These are phyloP conservation scores for Secale cereale DNA, from an alignment of 176 grass and related monocot species.

Conservation along the genomic window DNA sequence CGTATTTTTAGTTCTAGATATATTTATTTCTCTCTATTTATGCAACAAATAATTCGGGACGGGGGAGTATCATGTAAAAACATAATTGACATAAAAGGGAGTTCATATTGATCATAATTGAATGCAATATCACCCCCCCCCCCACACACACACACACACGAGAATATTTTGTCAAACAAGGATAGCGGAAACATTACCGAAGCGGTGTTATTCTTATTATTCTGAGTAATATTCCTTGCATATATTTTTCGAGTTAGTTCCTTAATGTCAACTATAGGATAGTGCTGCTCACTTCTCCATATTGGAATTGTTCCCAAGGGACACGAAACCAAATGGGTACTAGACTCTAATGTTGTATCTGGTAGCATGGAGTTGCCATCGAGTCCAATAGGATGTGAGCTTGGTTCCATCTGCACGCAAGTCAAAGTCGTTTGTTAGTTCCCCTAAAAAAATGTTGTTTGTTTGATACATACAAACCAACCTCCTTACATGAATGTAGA, in stretches of 20 bases:
- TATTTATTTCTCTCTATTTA: no score
- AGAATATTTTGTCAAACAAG: not conserved
- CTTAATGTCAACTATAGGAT: not conserved
- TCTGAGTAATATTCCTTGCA: not conserved
- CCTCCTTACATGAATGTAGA: not conserved
- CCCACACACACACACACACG: no score
- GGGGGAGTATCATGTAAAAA: not conserved
- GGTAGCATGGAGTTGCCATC: not conserved
- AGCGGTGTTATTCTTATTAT: not conserved
- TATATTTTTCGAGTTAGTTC: not conserved
- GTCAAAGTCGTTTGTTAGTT: not conserved
- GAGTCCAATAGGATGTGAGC: not conserved
- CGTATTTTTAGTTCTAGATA: not conserved
- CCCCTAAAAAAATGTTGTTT: no score
- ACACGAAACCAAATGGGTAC: not conserved
- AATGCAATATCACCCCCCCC: not conserved
- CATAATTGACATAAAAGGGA: not conserved
- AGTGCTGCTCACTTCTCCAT: not conserved
- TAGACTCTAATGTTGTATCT: not conserved
- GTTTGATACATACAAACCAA: not conserved
- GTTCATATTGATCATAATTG: not conserved
- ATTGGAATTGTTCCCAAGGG: slow-evolving; percentile 3
- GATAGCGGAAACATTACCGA: not conserved
- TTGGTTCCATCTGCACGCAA: slow-evolving; percentile 7
- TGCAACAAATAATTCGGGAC: no score